A percentile compares a stretch with the other conserved stretches of the same genome.
These are phyloP conservation scores for Sporisorium sorghi DNA, from an alignment of 1,284 basidiomycete species.

Conservation along the genomic window DNA sequence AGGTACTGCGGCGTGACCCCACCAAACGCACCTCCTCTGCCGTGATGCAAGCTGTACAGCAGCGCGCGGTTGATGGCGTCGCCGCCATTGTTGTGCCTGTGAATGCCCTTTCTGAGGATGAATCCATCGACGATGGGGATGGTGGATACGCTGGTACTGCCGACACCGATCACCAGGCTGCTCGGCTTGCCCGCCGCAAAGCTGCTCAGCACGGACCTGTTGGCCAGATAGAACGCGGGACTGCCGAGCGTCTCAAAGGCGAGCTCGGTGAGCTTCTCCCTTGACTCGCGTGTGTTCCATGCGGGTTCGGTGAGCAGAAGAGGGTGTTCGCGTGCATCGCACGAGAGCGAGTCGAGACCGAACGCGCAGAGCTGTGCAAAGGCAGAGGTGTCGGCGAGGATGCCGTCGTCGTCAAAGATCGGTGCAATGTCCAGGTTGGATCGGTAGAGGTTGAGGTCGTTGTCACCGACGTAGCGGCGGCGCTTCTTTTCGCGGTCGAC, in stretches of 20 bases:
- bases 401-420: conserved; percentile 81
- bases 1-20: conserved; percentile 77
- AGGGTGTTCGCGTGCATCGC: conserved; percentile 80
- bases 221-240: conserved; percentile 96
- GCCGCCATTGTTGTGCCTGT: conserved; percentile 62
- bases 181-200: conserved; percentile 97
- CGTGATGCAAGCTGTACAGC: conserved; percentile 58
- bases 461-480: conserved; percentile 80
- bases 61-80: conserved; percentile 48
- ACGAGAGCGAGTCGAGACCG: conserved; percentile 51
- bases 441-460: conserved; percentile 91
- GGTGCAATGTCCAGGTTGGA: conserved; percentile 86
- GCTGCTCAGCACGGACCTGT: conserved; percentile 94
- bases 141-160: conserved; percentile 86
- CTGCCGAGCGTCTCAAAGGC: conserved; percentile 95
- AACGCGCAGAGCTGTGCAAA: conserved; percentile 49
- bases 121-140: conserved; percentile 98
- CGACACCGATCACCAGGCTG: conserved; percentile 92
- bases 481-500: conserved; percentile 73
- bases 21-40: conserved; percentile 27
- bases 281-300: conserved; percentile 90
- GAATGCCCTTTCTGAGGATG: conserved; percentile 88
- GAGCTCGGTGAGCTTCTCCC: conserved; percentile 93
- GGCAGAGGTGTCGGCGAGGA: conserved; percentile 69
- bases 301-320: conserved; percentile 93